Percentiles rank a stretch among this genome's conserved stretches.
Evolutionary conservation across 2,329 filamentous ascomycete genomes (phyloP).

Genomic region (Cladophialophora exuberans): DNA sequence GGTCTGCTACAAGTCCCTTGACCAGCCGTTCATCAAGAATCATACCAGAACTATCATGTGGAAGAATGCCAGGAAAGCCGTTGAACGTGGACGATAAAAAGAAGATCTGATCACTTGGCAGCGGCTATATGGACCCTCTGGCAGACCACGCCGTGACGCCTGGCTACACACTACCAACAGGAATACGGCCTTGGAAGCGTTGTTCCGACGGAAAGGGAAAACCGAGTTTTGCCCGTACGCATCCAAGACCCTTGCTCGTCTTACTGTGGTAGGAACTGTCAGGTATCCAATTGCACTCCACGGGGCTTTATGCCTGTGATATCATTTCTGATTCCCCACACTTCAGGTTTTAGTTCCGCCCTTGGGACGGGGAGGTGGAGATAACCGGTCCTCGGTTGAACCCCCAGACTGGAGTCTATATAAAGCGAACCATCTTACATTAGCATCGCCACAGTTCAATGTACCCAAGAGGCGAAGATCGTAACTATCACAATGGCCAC

Average conservation of each 20-base stretch:
- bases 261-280: too few species aligned
- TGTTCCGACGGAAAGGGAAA: too few species aligned
- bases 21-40: constrained; percentile 15
- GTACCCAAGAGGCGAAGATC: too few species aligned
- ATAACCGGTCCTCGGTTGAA: constrained; percentile 5
- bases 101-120: neutral
- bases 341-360: constrained; percentile 7
- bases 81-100: neutral
- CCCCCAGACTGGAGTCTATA: neutral
- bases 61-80: constrained; percentile 2
- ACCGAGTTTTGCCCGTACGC: too few species aligned
- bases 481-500: constrained; percentile 19
- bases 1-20: constrained; percentile 23
- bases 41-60: constrained; percentile 16
- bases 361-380: constrained; percentile 17
- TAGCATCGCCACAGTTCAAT: neutral
- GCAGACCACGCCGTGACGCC: too few species aligned
- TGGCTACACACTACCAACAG: too few species aligned
- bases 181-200: neutral
- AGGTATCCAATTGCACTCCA: too few species aligned
- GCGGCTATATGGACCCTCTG: neutral
- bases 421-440: constrained; percentile 5
- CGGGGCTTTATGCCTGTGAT: neutral
- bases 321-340: constrained; percentile 12
- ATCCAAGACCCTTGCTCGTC: too few species aligned